Base-by-base conservation (phyloP, 1,139 yeast genomes). In the Hanseniaspora gamundiae region DNA sequence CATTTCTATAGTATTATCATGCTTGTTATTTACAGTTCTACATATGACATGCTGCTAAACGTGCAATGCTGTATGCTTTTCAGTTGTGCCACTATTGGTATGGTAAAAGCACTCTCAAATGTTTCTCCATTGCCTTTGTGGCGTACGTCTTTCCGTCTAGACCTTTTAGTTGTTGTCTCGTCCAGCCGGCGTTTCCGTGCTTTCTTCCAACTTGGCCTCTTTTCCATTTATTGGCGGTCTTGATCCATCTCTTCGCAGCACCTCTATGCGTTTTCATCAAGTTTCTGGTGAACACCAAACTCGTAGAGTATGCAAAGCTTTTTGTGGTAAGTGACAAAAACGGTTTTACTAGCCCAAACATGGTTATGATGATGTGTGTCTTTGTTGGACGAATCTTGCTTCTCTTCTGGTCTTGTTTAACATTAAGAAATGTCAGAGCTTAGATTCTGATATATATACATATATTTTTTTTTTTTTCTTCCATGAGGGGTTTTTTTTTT, bases 161-260 rank as follows among this genome's bases (percentile, higher is more conserved):
- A 48, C 39, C 43, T 35, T 22, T 35, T 52, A 86, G 65, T 7
- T 79, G 69, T 46, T 78, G 71, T 40, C 76, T 66, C 41, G 88
- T 74, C 80, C 93, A 87, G 22, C 94, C 91, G 3, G 88, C 86
- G 56, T 86, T 87, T 41, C 97, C 96, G 62, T 87, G 97, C 55
- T 84, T 83, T 65, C 95, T 76, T 10, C 95, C 94, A 19, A 94
- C 84, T 54, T 78, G 80, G 47, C 85, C 85, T 57, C 79, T 68
- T 56, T 71, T 72, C 55, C 69, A 78, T n/a, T 76, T 74, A 39
- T 61, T 60, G 4, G 76, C 76, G n/a, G 81, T 78, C 54, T 77
- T 79, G 61, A 84, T 74, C 77, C 88, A 81, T 64, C 95, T 73
- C 60, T 82, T 84, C 42, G 88, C 87, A 9, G 94, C 82, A 42